phyloP scores from a whole-genome alignment of 1,284 basidiomycete species.

The Sphaerobolus stellatus region DNA sequence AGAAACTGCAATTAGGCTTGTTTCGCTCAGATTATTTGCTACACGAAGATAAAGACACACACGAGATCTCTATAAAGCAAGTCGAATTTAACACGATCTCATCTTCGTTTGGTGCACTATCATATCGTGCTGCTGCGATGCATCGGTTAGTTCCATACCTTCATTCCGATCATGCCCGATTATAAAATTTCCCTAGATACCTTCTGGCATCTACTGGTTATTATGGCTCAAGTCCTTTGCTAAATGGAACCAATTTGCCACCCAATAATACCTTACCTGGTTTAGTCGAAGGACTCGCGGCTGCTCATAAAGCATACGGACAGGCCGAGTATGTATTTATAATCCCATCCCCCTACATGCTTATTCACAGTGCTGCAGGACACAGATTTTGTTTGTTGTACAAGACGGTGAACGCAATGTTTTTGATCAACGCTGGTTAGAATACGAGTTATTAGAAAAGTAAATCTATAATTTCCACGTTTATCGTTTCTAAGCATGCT shows the following conservation, averaged over 20 bases:
- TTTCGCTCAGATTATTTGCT: conserved; percentile 96
- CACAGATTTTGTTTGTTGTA: conserved; percentile 83
- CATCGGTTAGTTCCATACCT: conserved; percentile 61
- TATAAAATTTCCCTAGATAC: conserved; percentile 48
- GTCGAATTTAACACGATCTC: conserved; percentile 99
- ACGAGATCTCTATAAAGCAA: conserved; percentile 72
- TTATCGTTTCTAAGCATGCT: conserved; percentile 51
- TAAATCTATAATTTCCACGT: conserved; percentile 32
- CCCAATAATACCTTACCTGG: conserved; percentile 71
- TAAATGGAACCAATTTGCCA: conserved; percentile 66
- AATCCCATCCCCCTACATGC: not conserved
- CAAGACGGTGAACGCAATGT: conserved; percentile 92
- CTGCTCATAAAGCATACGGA: conserved; percentile 77
- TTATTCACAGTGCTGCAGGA: conserved; percentile 36
- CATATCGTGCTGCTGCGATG: conserved; percentile 69
- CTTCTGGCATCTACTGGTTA: conserved; percentile 66
- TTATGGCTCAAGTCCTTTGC: conserved; percentile 54
- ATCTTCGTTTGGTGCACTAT: conserved; percentile 85
- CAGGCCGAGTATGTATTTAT: conserved; percentile 44
- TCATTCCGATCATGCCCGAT: not conserved
- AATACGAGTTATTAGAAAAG: conserved; percentile 82
- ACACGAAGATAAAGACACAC: conserved; percentile 51
- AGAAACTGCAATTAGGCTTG: conserved; percentile 88
- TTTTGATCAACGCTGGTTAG: conserved; percentile 90
- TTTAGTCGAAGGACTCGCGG: conserved; percentile 74